Evolutionary conservation across 768 basidiomycete genomes (phyloP).

Genomic region (Podaxis sp.): DNA sequence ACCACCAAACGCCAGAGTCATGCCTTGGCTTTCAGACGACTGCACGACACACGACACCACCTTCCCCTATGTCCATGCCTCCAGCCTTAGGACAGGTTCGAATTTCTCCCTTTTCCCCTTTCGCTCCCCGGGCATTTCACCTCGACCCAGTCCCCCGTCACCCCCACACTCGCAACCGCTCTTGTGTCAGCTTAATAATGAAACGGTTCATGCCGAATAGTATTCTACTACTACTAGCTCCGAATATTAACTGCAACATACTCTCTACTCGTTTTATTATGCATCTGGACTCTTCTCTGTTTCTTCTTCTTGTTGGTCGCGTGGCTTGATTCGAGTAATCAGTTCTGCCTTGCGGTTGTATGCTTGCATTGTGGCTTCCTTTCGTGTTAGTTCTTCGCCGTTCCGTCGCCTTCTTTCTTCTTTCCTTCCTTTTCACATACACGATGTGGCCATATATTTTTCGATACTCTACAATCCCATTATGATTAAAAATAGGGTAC

Average conservation of each 20-base stretch:
- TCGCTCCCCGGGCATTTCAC: neutral
- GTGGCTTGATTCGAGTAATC: slow-evolving; percentile 11
- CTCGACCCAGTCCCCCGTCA: neutral
- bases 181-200: slow-evolving; percentile 13
- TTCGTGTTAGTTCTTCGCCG: neutral
- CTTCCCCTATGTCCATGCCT: neutral
- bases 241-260: slow-evolving; percentile 16
- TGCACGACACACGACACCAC: neutral
- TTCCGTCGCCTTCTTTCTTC: neutral
- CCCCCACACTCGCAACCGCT: slow-evolving; percentile 6
- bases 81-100: neutral
- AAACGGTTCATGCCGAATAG: slow-evolving; percentile 13
- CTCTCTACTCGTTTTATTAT: slow-evolving; percentile 12
- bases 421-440: neutral
- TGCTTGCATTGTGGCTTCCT: neutral
- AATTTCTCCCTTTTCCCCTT: neutral
- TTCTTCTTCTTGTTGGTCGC: slow-evolving; percentile 5
- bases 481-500: slow-evolving; percentile 1
- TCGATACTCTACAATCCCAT: neutral
- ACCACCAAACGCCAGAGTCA: neutral
- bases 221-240: slow-evolving; percentile 13
- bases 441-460: neutral
- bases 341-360: neutral
- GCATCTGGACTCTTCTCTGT: slow-evolving; percentile 2
- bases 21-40: neutral